phyloP scores from a whole-genome alignment of 1,284 basidiomycete genomes.

The Ceratobasidium papillatum region DNA sequence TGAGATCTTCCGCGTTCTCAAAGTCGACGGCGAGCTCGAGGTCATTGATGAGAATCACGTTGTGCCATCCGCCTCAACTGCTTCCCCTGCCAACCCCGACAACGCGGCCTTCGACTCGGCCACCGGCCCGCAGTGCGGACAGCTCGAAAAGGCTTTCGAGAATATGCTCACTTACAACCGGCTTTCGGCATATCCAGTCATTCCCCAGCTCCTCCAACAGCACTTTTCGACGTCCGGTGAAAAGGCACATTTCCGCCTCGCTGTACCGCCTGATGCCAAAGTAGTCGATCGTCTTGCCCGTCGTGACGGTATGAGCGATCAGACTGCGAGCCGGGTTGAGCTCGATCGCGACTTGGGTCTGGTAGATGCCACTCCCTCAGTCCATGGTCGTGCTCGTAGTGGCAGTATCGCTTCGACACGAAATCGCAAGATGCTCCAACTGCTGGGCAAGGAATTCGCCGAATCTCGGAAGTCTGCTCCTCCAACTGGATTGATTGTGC shows the following conservation, averaged over 20 bases:
- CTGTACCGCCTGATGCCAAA: slow-evolving; percentile 13
- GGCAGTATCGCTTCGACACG: neutral
- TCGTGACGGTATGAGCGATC: slow-evolving; percentile 21
- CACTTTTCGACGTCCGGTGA: slow-evolving; percentile 25
- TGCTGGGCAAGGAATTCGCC: slow-evolving; percentile 34
- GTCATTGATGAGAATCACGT: slow-evolving; percentile 38
- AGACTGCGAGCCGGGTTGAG: slow-evolving; percentile 13
- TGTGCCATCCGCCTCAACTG: slow-evolving; percentile 11
- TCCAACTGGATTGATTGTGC: slow-evolving; percentile 23
- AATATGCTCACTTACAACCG: slow-evolving; percentile 32
- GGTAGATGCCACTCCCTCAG: neutral
- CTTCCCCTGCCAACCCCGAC: slow-evolving; percentile 13
- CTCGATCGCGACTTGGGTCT: slow-evolving; percentile 17
- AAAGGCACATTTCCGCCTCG: slow-evolving; percentile 35
- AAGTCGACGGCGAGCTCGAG: slow-evolving; percentile 36
- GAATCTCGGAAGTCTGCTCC: slow-evolving; percentile 27
- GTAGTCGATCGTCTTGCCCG: neutral
- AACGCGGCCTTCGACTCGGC: slow-evolving; percentile 8
- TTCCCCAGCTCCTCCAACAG: slow-evolving; percentile 21
- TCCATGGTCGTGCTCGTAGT: neutral
- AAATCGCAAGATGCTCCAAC: slow-evolving; percentile 30
- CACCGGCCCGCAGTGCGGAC: neutral
- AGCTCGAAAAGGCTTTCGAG: slow-evolving; percentile 31
- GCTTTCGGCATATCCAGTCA: slow-evolving; percentile 33
- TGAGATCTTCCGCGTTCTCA: slow-evolving; percentile 39